Base-by-base conservation (phyloP, 2,329 filamentous ascomycete species). In the Xylariaceae sp. region DNA sequence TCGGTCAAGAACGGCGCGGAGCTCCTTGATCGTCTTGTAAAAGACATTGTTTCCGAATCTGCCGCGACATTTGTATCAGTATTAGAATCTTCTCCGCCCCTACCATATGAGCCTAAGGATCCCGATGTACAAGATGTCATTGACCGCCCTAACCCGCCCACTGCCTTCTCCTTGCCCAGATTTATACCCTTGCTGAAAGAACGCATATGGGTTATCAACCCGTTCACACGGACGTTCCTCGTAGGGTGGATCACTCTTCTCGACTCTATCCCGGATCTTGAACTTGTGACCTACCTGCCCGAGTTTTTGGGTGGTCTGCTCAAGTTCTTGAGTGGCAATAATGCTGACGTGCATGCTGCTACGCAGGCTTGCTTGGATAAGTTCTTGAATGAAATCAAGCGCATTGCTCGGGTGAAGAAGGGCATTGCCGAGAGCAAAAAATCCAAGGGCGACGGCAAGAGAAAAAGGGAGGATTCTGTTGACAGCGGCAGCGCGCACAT, bases 1-100 rank as follows among this genome's bases (percentile, higher is more conserved):
- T 97, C 93, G 0, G 95, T 99, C 53, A 99, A 99, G 74, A 99
- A 99, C 69, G 94, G 94, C 23, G 94, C 94, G 18, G 94, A 99
- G 71, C 81, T 99, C 42, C 81, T 99, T 7, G 94, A 99, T 73
- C 89, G 94, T 24, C 81, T 99, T 41, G 87, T 99, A 67, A 97
- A 97, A 73, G 92, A 97, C 66, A 96, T 97, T 57, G 92, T 97
- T 3, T 89, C 92, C 2, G 93, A 97, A 73, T 96, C 92, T 5
- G 92, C 93, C 11, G 90, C 93, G 36, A 94, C 92, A 4, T 99
- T 99, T 70, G 87, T 97, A 6, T 97, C 94, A 0, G 83, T 97
- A 8, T 77, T 99, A 20, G 88, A 95, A 50, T 48, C 54, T n/a
- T 50, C 52, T 10, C 45, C 57, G 60, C 76, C 81, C 27, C 75